Base-by-base conservation (phyloP, 495 filamentous ascomycete species). In the Aspergillus bridgeri region DNA sequence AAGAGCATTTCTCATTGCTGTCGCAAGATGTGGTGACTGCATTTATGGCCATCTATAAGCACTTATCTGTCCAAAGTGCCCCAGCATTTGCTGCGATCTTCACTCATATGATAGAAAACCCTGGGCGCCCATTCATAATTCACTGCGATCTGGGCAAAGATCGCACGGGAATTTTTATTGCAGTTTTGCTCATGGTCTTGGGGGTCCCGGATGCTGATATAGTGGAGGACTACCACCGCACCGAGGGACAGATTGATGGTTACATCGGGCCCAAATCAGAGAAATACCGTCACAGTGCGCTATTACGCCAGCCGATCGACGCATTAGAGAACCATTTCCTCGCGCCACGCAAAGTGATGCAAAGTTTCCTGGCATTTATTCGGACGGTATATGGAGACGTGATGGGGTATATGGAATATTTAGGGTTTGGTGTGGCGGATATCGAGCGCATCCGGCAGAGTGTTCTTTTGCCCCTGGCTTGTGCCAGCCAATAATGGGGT, bases 61-160 rank as follows among this genome's bases (percentile, higher is more conserved):
- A 47, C 18, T 19, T 47, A 19, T 6, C 18, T 13, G 44, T 19
- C 8, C 15, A 47, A 19, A 53, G 51, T 20, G 29, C n/a, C n/a
- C 2, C 8, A 5, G 51, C 51, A 0, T 53, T 42, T 21, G 25
- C 25, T 18, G 22, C 22, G 5, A 22, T 53, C n/a, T 43, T 53
- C 15, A 33, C 51, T 9, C n/a, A 53, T 43, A 8, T 53, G 25
- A n/a, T 27, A 19, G 51, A 53, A 13, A 11, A 53, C n/a, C 51
- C 51, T 6, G 29, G 18, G 4, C 13, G 19, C n/a, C 51, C 51
- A 1, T 5, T 53, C 17, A 20, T 53, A 19, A 18, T 53, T 8
- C 51, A 53, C 19, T 53, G 51, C 29, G 51, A 53, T 18, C 18
- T 53, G 2, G 51, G 51, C 1, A 53, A 53, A 20, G 51, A 53